Base-by-base conservation (phyloP, 768 basidiomycete species). In the Rhodotorula taiwanensis region DNA sequence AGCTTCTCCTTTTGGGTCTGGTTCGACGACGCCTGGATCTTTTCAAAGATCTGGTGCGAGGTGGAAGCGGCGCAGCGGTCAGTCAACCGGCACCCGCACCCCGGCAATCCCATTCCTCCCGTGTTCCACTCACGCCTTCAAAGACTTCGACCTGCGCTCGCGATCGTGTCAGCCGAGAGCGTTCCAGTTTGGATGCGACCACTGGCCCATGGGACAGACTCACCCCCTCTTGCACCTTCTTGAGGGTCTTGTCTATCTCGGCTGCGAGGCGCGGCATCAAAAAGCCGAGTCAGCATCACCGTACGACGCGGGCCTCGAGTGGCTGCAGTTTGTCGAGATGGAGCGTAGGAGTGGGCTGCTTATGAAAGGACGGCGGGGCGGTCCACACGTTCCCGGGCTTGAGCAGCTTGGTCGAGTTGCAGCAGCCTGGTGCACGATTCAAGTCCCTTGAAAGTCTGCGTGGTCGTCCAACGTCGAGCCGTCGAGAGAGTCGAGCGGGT, bases 181-280 rank as follows among this genome's bases (percentile, higher is more conserved):
- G n/a, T n/a, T 47, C 45, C 25, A 3, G 5, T 15, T 9, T 2
- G 8, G 27, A 30, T 9, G 16, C 15, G 47, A 30, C 18, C 3
- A 15, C 15, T 28, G 8, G 2, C 16, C 20, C 9, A 21, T 23
- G 47, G 34, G 20, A 1, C 8, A 25, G 33, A 65, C 67, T 42
- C 42, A 69, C 92, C 70, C 95, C 95, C 77, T 93, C 89, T 41
- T 86, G 72, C 70, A 99, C 93, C 81, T 91, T 92, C 82, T 99
- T 99, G 74, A 98, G 81, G 52, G 94, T 98, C 75, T 89, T 85
- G 84, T 98, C 95, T 71, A 99, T 97, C 80, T 99, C 95, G 76
- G 90, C 94, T 99, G 78, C 48, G 27, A n/a, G 21, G 7, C 20
- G 20, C 31, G 16, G 5, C 21, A 18, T 36, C 52, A n/a, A 11